Base-by-base conservation (phyloP, 129 eudicot species). In the Ambrosia trifida region DNA sequence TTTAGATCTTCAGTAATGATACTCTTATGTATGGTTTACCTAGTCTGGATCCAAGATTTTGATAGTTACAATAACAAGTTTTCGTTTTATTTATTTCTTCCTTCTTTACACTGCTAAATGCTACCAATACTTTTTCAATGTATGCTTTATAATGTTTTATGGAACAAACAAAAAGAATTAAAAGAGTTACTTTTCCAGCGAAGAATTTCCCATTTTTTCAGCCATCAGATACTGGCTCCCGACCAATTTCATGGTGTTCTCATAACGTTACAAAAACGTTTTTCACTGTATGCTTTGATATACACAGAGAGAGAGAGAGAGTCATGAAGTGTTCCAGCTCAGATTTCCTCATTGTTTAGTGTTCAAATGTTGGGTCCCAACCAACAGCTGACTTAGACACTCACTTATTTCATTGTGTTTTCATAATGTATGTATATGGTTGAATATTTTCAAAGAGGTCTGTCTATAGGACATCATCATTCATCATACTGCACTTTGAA, bases 271-370 rank as follows among this genome's bases (percentile, higher is more conserved):
- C 40, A 35, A 5, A 35, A 35, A 0, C 2, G 0, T 35, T 35
- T 35, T 35, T 33, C 36, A 33, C 36, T 33, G 36, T 33, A 33
- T 33, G 36, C 36, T 33, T 33, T 33, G 36, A 33, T 4, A 33
- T 33, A 4, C 4, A 2, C 36, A 33, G 2, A 16, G 53, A 46
- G 33, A 49, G 64, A 36, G 14, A 0, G 19, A 59, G 51, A 43
- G 46, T 51, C 33, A 31, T 58, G 40, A 17, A 32, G 7, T 65
- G 38, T 44, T 46, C 74, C 46, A 73, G 53, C 63, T 73, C 52
- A 73, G 51, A 56, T 41, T 68, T 74, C 72, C 52, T 76, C 64
- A 68, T 40, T 13, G 28, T 43, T 69, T 31, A 68, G 28, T 46
- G 74, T 45, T 68, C 20, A 58, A 43, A 46, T 58, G 35, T 35